Base-by-base conservation (phyloP, 495 filamentous ascomycete species). In the Hypoxylon subgilvum region DNA sequence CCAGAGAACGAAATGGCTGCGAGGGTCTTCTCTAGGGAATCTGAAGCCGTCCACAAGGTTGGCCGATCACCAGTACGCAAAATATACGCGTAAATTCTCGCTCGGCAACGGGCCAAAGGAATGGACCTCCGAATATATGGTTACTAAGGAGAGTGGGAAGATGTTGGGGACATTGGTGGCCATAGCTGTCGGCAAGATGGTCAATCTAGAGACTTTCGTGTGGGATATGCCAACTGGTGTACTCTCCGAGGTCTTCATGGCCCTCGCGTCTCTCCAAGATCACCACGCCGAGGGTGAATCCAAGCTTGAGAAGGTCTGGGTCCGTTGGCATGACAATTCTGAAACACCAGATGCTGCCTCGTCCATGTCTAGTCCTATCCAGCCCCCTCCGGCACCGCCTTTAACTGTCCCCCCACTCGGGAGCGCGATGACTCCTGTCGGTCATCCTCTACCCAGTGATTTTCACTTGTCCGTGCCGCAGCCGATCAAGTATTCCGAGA, bases 221-320 rank as follows among this genome's bases (percentile, higher is more conserved):
- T 97, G 93, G 93, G 92, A 97, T 68, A 96, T 96, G 92, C 91
- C 92, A 0, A 96, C 91, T 0, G 93, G 93, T 0, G 87, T 96
- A 18, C 72, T 93, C 32, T 82, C 91, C 41, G 90, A 96, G 62
- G 87, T 95, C 22, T 97, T 93, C 81, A 82, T 91, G 65, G 87
- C 93, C 17, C 79, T 97, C 32, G 80, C 87, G 0, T 93, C 88
- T 0, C 76, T 94, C 17, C 86, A 85, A 21, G 82, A 86, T 60
- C 74, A 85, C 36, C 74, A 80, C 10, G 69, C 81, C n/a, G 76
- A 80, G 12, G 75, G 82, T 43, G 78, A 87, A 19, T 84, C 87
- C 63, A 86, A 88, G 6, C 72, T 96, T 51, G 87, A 89, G 48
- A 84, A 85, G 32, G 79, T 97, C 19, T 95, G 91, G 88, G 82